Evolutionary conservation across 352 stramenopile species (phyloP), one percentile per base, ranked within the genome.

Genomic region (Pythium brassicae): DNA sequence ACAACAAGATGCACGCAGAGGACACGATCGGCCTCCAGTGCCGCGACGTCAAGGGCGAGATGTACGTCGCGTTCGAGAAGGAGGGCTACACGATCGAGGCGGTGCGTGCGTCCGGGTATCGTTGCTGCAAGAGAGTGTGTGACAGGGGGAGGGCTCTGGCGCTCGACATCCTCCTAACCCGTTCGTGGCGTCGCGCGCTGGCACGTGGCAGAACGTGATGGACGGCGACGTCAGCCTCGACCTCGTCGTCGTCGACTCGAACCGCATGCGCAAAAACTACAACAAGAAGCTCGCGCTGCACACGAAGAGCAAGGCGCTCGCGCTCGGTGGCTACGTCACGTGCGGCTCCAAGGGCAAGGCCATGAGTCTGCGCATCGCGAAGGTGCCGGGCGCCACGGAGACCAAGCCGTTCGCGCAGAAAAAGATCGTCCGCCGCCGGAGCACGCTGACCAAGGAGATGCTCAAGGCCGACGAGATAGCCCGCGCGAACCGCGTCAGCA

Each of bases 31-130:
- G 74, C 42, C 66, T 89, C 15, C 74, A 86, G 37, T 53, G 71
- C 39, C 62, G 61, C 10, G 59, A 57, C 34, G 59, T 76, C 63
- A 90, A 91, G 63, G 78, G 80, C 39, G 78, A 89, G 51, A 89
- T 90, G 78, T 83, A 80, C 61, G 63, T 92, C 48, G 53, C 71
- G 25, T 52, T 88, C 32, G 72, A 80, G 55, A 89, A 89, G 50
- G 66, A 83, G 12, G 72, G 69, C 25, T 66, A 61, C 61, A 78
- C 66, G 11, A 58, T 66, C 25, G 61, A 75, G n/a, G 76, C 74
- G n/a, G 65, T 78, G 48, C 32, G 62, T 62, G 15, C 20, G 32
- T 8, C 14, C 10, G 7, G 20, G 14, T 37, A 20, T 43, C 8
- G 1, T 1, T 10, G 11, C n/a, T n/a, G n/a, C n/a, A n/a, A n/a